Evolutionary conservation across 495 filamentous ascomycete genomes (phyloP).

Genomic region (Aspergillus kassunensis): DNA sequence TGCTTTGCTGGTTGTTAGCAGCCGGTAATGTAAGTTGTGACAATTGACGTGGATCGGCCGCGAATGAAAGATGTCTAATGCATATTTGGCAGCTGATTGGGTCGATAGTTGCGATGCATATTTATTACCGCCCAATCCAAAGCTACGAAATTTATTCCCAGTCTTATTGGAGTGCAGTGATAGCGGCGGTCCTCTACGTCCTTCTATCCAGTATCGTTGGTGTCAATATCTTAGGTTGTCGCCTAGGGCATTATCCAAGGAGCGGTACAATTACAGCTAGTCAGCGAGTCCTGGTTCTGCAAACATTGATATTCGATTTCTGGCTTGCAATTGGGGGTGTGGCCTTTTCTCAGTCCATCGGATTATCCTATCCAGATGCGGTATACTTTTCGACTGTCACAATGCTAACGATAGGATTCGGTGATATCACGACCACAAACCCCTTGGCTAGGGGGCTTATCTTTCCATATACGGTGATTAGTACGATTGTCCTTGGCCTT

Average conservation of each 20-base stretch:
- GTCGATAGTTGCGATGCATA: constrained; percentile 55
- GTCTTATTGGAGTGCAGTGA: constrained; percentile 73
- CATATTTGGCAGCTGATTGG: constrained; percentile 54
- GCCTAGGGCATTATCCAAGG: constrained; percentile 72
- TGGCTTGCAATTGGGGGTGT: constrained; percentile 60
- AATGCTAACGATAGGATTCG: constrained; percentile 63
- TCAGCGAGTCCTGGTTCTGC: constrained; percentile 63
- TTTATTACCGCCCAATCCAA: constrained; percentile 55
- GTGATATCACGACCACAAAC: constrained; percentile 49
- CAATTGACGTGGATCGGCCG: too few species aligned
- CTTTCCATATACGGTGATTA: constrained; percentile 79
- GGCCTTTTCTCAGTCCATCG: constrained; percentile 49
- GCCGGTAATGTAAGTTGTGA: too few species aligned
- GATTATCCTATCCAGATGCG: constrained; percentile 50
- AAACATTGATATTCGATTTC: constrained; percentile 59
- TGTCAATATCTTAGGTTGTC: constrained; percentile 76
- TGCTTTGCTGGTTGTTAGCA: too few species aligned
- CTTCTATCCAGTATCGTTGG: constrained; percentile 60
- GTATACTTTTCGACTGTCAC: constrained; percentile 65
- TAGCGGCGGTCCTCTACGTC: constrained; percentile 64
- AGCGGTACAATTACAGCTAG: constrained; percentile 70
- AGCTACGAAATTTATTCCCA: constrained; percentile 64
- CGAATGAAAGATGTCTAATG: too few species aligned
- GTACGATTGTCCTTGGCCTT: constrained; percentile 82
- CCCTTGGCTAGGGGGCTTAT: constrained; percentile 60